Conservation (phyloP, 2,329 filamentous ascomycete species). For the Xylaria sp. region DNA sequence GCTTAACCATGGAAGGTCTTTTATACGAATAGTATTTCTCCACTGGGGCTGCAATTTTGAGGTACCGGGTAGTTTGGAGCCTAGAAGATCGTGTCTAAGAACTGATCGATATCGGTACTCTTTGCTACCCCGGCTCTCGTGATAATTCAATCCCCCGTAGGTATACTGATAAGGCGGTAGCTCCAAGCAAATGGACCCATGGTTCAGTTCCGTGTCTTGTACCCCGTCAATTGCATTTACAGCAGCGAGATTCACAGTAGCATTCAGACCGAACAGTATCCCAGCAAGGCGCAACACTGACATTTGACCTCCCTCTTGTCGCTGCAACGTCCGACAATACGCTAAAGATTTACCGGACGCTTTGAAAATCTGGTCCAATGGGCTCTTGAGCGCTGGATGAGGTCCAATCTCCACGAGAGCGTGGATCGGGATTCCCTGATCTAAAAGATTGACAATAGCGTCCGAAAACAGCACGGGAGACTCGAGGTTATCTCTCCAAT, state of each 20-base stretch:
- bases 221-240: constrained; percentile 18
- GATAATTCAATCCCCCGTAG: constrained; percentile 17
- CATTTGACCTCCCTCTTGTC: background rate
- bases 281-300: constrained; percentile 16
- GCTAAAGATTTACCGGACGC: background rate
- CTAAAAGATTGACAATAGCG: background rate
- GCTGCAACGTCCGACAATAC: constrained; percentile 1
- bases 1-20: constrained; percentile 16
- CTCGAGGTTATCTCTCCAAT: constrained; percentile 29
- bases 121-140: constrained; percentile 23
- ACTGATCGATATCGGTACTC: constrained; percentile 9
- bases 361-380: constrained; percentile 18
- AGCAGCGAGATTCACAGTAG: background rate
- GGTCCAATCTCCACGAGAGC: constrained; percentile 25
- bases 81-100: constrained; percentile 17
- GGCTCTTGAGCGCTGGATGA: constrained; percentile 15
- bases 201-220: background rate
- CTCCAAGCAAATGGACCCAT: constrained; percentile 9
- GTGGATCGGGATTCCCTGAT: background rate
- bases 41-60: constrained; percentile 11
- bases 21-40: constrained; percentile 21
- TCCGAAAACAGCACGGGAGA: constrained; percentile 24
- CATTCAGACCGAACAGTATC: constrained; percentile 12
- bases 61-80: constrained; percentile 5
- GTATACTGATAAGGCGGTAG: constrained; percentile 25